Evolutionary conservation across 1,284 basidiomycete species (phyloP).

Genomic region (Sanguinoderma infundibulare): DNA sequence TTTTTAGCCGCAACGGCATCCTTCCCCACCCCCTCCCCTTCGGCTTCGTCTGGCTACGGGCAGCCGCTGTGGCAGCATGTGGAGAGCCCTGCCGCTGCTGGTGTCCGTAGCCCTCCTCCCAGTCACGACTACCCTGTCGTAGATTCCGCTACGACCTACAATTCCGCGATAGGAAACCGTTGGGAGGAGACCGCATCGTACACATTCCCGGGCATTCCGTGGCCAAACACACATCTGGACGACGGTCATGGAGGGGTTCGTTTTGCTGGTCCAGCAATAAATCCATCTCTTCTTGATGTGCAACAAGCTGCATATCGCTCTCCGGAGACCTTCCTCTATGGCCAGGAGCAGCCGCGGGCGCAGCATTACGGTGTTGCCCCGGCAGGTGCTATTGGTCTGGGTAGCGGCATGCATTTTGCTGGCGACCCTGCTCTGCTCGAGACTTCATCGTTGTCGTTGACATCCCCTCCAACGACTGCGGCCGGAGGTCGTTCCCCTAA

Average conservation of each 20-base stretch:
- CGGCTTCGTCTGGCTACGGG: not conserved
- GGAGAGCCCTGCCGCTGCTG: not conserved
- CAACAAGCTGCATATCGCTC: not conserved
- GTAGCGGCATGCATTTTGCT: constrained; percentile 9
- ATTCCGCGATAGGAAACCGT: not conserved
- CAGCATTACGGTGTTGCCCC: constrained; percentile 8
- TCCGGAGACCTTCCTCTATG: not conserved
- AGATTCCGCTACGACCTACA: no score
- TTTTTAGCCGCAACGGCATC: not conserved
- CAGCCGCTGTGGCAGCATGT: constrained; percentile 4
- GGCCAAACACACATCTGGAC: not conserved
- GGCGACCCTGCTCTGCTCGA: not conserved
- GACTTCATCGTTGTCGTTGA: not conserved
- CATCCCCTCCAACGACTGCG: not conserved
- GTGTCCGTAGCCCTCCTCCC: not conserved
- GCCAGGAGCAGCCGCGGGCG: constrained; percentile 10
- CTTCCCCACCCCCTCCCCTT: not conserved
- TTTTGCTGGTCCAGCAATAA: not conserved
- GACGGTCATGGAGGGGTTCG: no score
- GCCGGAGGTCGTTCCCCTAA: not conserved
- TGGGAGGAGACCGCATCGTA: not conserved
- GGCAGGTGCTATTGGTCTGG: constrained; percentile 13
- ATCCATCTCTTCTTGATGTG: not conserved
- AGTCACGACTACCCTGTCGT: not conserved
- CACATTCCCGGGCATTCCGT: not conserved